Percentiles rank a stretch among this genome's conserved stretches.
phyloP scores from a whole-genome alignment of 2,329 filamentous ascomycete genomes.

The Hirsutella thompsonii region DNA sequence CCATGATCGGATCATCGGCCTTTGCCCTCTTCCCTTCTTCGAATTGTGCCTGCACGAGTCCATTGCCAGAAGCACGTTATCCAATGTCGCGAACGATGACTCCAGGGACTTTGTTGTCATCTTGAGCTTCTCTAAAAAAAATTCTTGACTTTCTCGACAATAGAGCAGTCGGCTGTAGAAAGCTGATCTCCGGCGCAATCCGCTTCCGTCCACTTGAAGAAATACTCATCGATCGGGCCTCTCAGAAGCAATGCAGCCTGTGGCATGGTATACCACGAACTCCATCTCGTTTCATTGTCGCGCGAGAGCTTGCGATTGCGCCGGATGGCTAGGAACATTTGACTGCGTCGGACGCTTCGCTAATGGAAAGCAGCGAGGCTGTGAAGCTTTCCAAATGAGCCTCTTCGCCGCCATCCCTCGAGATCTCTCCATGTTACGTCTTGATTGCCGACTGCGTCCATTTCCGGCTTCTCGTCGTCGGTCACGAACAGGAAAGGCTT shows the following conservation, averaged over 20 bases:
- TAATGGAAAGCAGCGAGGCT: no score
- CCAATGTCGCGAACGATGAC: slow-evolving; percentile 3
- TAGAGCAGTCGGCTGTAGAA: no score
- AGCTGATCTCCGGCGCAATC: no score
- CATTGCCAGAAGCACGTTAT: no score
- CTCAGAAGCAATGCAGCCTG: no score
- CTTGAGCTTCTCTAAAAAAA: slow-evolving; percentile 4
- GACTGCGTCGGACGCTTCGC: neutral
- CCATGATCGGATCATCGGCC: slow-evolving; percentile 3
- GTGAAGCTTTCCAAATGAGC: no score
- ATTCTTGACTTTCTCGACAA: no score
- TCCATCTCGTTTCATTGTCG: slow-evolving; percentile 1
- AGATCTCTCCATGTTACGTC: slow-evolving; percentile 2
- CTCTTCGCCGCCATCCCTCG: no score
- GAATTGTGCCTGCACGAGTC: no score
- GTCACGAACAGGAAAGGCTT: slow-evolving; percentile 5
- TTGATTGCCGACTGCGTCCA: slow-evolving; percentile 1
- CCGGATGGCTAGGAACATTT: neutral
- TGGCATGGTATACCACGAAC: slow-evolving; percentile 2
- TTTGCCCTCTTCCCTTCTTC: neutral
- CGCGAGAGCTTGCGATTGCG: neutral
- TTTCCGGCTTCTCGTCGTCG: slow-evolving; percentile 3
- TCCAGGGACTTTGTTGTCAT: slow-evolving; percentile 4
- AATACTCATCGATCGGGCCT: no score
- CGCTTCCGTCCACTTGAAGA: no score